Evolutionary conservation across 1,284 basidiomycete genomes (phyloP), one percentile per base, ranked within the genome.

Genomic region (Coniferiporia sulphurascens): DNA sequence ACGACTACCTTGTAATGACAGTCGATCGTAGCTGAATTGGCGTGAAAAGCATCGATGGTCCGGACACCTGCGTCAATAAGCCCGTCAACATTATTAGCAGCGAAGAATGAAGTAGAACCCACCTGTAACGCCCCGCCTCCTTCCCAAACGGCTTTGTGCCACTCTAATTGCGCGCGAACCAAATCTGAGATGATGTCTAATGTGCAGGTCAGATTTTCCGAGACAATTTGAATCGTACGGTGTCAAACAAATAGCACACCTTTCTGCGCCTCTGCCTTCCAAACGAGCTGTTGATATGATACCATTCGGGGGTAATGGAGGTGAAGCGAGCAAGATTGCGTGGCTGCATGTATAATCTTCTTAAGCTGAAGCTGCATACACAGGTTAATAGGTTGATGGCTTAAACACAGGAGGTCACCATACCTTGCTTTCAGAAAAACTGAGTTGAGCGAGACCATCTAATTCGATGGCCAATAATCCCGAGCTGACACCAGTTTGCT

Each of bases 71-170:
- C 19, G 21, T 12, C 4, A 19, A 3, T 4, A 21, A 3, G 13
- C 9, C 10, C 19, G 9, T 48, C 13, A 56, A 27, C 9, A 34
- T n/a, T n/a, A 5, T 21, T 38, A 19, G 9, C 32, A 15, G 12
- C 7, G n/a, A 15, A 45, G 15, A 17, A n/a, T 48, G 15, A 9
- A 9, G 8, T 12, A 15, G n/a, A 46, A 1, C 27, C 9, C 13
- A 56, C 54, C 36, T 48, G 45, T 9, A 15, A 21, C 17, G 10
- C 13, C 13, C 22, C 35, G 19, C 19, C 54, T 34, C 36, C 22
- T 21, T 56, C 17, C 59, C 59, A 60, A 19, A 56, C 19, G 36
- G 48, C 35, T 35, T 19, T 60, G 21, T 49, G 48, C 59, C 59
- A 60, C 45, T 60, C 59, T 27, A 60, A 38, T n/a, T 52, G 41